phyloP scores from a whole-genome alignment of 306 rosid species.

The Castanopsis chinensis region DNA sequence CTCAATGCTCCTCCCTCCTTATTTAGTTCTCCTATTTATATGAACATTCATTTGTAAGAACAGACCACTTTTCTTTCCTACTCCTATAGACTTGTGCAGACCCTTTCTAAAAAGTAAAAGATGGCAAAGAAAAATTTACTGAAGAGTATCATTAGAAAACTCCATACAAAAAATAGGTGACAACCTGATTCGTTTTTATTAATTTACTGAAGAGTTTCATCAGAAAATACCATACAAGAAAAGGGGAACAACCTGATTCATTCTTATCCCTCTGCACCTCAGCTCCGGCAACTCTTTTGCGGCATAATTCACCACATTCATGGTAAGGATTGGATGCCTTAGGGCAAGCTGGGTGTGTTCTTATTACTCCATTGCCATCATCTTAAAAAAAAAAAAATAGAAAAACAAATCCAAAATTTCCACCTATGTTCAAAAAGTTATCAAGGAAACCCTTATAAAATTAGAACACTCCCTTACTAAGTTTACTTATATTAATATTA shows the following conservation, averaged over 20 bases:
- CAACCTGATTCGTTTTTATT: conserved; percentile 45
- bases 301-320: conserved; percentile 45
- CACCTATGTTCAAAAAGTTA: conserved; percentile 7
- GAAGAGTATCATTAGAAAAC: neutral
- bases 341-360: conserved; percentile 34
- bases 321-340: conserved; percentile 77
- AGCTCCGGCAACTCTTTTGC: conserved; percentile 33
- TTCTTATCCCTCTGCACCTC: conserved; percentile 19
- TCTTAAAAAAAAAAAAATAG: conserved; percentile 25
- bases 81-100: neutral
- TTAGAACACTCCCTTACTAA: neutral
- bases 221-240: conserved; percentile 15
- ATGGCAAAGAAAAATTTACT: neutral
- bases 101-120: neutral
- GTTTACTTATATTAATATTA: too few species aligned
- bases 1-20: neutral
- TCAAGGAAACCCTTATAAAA: neutral
- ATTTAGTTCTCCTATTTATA: neutral
- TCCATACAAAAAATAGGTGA: conserved; percentile 13
- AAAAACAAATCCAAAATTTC: conserved; percentile 11
- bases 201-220: neutral
- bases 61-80: neutral
- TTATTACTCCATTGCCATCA: conserved; percentile 49
- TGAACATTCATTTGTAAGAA: neutral
- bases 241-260: conserved; percentile 45